Percentiles rank a stretch among this genome's conserved stretches.
These are phyloP conservation scores for Dactylonectria estremocensis DNA, from an alignment of 2,329 filamentous ascomycete species.

Conservation along the genomic window DNA sequence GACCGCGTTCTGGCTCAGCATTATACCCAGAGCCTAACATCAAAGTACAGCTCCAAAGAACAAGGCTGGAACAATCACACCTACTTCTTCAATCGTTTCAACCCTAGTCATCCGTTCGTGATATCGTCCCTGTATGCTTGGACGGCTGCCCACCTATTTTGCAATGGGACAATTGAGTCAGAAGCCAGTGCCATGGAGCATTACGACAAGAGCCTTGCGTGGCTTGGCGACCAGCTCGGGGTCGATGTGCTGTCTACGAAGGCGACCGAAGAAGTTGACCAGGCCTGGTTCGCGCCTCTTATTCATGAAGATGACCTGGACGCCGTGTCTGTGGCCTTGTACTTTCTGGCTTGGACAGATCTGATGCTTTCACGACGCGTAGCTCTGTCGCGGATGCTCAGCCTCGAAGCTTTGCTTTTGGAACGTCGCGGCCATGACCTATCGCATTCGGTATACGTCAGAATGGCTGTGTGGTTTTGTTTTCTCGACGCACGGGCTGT, in stretches of 20 bases:
- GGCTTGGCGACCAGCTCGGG: neutral
- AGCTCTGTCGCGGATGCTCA: neutral
- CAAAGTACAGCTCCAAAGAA: slow-evolving; percentile 1
- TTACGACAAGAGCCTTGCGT: neutral
- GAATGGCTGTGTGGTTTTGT: slow-evolving; percentile 6
- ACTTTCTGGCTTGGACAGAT: slow-evolving; percentile 4
- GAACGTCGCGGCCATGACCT: neutral
- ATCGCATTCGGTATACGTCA: slow-evolving; percentile 1
- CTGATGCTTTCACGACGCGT: neutral
- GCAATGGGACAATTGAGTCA: neutral
- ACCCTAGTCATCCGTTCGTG: slow-evolving; percentile 4
- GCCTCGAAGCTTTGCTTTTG: neutral
- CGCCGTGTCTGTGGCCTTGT: neutral
- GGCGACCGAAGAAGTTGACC: neutral
- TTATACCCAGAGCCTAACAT: slow-evolving; percentile 5
- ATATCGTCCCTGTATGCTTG: slow-evolving; percentile 3
- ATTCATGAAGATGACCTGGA: neutral
- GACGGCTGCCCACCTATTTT: neutral
- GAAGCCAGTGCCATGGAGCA: neutral
- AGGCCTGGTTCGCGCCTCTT: neutral
- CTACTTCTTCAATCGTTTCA: slow-evolving; percentile 9
- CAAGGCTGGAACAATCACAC: slow-evolving; percentile 5
- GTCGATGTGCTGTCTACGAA: neutral
- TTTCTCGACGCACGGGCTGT: slow-evolving; percentile 5
- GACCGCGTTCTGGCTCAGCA: slow-evolving; percentile 1